These are phyloP conservation scores for Ceratocystis albifundus DNA, from an alignment of 2,329 filamentous ascomycete genomes.

Conservation along the genomic window DNA sequence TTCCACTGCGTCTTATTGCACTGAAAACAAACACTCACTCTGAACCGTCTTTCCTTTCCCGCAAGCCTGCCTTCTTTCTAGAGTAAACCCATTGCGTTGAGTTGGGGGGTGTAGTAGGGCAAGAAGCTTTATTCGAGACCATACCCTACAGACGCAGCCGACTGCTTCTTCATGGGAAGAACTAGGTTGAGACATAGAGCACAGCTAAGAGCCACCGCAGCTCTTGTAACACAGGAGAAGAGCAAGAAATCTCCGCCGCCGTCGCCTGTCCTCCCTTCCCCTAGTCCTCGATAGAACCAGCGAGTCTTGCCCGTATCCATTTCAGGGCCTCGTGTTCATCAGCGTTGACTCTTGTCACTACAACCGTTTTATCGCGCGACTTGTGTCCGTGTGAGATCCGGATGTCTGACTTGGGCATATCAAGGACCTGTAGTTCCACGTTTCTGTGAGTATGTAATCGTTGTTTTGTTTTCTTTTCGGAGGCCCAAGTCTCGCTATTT, in stretches of 20 bases:
- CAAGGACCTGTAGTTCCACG: conserved; percentile 33
- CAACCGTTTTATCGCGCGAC: conserved; percentile 52
- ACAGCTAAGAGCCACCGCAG: not conserved
- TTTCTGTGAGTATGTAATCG: not conserved
- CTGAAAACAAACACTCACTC: not conserved
- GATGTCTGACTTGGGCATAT: conserved; percentile 52
- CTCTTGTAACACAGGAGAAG: not conserved
- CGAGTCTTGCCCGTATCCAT: not conserved
- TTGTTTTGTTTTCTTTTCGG: not conserved
- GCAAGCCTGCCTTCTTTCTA: not conserved
- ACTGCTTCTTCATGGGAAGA: not conserved
- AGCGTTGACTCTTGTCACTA: conserved; percentile 31
- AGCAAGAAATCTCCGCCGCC: not conserved
- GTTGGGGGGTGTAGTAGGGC: not conserved
- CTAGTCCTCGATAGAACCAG: not conserved
- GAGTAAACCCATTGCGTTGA: not conserved
- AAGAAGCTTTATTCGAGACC: too few species aligned
- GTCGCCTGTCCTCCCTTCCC: not conserved
- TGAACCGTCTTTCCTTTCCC: not conserved
- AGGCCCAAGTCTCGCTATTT: conserved; percentile 17
- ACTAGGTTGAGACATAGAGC: not conserved
- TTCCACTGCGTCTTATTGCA: not conserved
- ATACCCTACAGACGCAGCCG: not conserved
- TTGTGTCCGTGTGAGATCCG: conserved; percentile 52
- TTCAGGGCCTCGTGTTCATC: conserved; percentile 24